phyloP scores from a whole-genome alignment of 164 flowering plant species.

The grape (Vitis vinifera) region DNA sequence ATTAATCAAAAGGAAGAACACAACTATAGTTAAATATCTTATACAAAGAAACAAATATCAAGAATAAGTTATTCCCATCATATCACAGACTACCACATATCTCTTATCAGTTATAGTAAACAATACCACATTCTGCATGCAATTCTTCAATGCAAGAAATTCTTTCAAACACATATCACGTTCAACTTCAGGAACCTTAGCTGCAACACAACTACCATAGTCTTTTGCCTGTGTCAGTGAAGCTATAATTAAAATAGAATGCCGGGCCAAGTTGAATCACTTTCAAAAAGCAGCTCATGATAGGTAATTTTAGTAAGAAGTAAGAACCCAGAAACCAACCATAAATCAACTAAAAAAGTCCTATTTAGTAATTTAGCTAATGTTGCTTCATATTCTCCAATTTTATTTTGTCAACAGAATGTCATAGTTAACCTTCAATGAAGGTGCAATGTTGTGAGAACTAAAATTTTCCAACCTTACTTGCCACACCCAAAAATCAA shows the following conservation, averaged over 20 bases:
- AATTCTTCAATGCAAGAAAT: conserved; percentile 69
- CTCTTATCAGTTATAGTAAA: not conserved
- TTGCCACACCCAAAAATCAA: not conserved
- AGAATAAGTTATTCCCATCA: not conserved
- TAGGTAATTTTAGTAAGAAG: too few species aligned
- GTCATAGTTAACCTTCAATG: too few species aligned
- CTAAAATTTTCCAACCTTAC: too few species aligned
- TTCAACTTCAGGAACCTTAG: conserved; percentile 85
- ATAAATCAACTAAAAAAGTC: too few species aligned
- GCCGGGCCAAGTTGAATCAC: too few species aligned
- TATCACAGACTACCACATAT: not conserved
- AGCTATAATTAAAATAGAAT: not conserved
- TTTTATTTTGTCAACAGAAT: too few species aligned
- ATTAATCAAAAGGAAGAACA: conserved; percentile 14
- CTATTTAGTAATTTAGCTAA: too few species aligned
- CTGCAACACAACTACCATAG: conserved; percentile 84
- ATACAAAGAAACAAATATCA: not conserved
- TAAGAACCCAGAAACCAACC: too few species aligned
- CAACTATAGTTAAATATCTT: conserved; percentile 1
- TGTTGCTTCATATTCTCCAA: too few species aligned
- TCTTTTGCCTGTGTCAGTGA: conserved; percentile 59
- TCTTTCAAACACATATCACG: conserved; percentile 91
- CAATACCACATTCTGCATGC: conserved; percentile 84
- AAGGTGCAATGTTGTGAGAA: too few species aligned
- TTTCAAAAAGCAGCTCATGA: not conserved